Evolutionary conservation across 2,329 filamentous ascomycete species (phyloP).

Genomic region (Tolypocladium cylindrosporum): DNA sequence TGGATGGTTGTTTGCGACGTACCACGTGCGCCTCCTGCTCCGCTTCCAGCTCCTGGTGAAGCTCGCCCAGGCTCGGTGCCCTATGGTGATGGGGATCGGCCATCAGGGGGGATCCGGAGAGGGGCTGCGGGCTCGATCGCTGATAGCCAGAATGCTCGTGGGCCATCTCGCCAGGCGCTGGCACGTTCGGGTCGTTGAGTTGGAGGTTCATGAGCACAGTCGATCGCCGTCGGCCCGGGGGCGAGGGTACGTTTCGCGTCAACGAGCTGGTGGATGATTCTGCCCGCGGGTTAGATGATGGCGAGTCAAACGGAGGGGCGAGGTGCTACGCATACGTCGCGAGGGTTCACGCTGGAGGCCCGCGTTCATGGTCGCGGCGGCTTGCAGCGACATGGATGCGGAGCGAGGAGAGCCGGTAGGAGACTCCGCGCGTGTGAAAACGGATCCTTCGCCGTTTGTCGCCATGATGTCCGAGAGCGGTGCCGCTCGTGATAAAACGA

Average conservation of each 20-base stretch:
- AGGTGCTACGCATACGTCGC: slow-evolving; percentile 33
- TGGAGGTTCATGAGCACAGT: slow-evolving; percentile 64
- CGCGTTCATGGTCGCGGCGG: slow-evolving; percentile 68
- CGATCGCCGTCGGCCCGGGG: slow-evolving; percentile 52
- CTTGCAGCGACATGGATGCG: slow-evolving; percentile 62
- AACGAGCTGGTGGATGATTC: slow-evolving; percentile 45
- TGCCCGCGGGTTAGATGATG: slow-evolving; percentile 14
- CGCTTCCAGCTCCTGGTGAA: slow-evolving; percentile 70
- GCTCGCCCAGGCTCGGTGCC: slow-evolving; percentile 62
- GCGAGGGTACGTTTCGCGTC: slow-evolving; percentile 29
- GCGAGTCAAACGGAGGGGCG: slow-evolving; percentile 1
- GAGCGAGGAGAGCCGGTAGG: slow-evolving; percentile 54
- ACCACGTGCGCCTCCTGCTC: slow-evolving; percentile 73
- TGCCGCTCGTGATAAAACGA: background rate
- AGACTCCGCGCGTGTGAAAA: slow-evolving; percentile 29
- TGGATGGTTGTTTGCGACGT: slow-evolving; percentile 15
- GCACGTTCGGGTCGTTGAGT: slow-evolving; percentile 59
- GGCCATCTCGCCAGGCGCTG: slow-evolving; percentile 60
- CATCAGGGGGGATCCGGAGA: slow-evolving; percentile 36
- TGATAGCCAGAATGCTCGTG: slow-evolving; percentile 26
- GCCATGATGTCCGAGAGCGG: slow-evolving; percentile 13
- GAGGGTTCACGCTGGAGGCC: slow-evolving; percentile 58
- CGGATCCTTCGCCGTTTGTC: slow-evolving; percentile 15
- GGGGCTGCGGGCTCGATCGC: slow-evolving; percentile 31
- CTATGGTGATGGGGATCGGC: slow-evolving; percentile 54